phyloP scores from a whole-genome alignment of 805 yeast species.

The Monosporozyma solicola region DNA sequence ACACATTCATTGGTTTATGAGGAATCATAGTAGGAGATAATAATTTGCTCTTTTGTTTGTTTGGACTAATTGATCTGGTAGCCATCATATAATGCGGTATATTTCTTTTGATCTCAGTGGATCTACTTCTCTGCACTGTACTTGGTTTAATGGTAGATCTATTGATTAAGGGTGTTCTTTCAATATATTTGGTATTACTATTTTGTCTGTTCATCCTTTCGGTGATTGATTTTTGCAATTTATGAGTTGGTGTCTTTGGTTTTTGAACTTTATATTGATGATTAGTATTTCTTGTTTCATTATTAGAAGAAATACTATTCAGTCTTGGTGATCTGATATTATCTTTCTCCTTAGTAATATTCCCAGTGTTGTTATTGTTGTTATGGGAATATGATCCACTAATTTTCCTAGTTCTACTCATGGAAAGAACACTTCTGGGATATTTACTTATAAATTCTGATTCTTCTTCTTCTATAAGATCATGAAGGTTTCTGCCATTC shows the following conservation, averaged over 20 bases:
- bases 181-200: not conserved
- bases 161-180: not conserved
- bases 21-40: constrained; percentile 1
- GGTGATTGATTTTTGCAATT: constrained; percentile 85
- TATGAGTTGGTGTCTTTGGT: constrained; percentile 70
- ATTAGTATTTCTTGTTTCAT: not conserved
- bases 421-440: constrained; percentile 27
- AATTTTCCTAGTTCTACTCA: not conserved
- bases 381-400: not conserved
- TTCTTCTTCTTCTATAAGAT: constrained; percentile 25
- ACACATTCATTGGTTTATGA: not conserved
- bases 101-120: constrained; percentile 1
- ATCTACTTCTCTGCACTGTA: not conserved
- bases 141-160: not conserved
- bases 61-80: constrained; percentile 12
- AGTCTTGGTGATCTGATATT: not conserved
- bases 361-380: not conserved
- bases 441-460: constrained; percentile 25
- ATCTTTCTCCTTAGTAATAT: not conserved
- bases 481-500: constrained; percentile 20
- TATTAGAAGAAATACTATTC: not conserved
- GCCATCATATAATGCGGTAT: constrained; percentile 7
- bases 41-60: constrained; percentile 5
- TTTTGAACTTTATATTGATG: not conserved
- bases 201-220: constrained; percentile 45